Base-by-base conservation (phyloP, 768 basidiomycete genomes). In the Panaeolus cyanescens region DNA sequence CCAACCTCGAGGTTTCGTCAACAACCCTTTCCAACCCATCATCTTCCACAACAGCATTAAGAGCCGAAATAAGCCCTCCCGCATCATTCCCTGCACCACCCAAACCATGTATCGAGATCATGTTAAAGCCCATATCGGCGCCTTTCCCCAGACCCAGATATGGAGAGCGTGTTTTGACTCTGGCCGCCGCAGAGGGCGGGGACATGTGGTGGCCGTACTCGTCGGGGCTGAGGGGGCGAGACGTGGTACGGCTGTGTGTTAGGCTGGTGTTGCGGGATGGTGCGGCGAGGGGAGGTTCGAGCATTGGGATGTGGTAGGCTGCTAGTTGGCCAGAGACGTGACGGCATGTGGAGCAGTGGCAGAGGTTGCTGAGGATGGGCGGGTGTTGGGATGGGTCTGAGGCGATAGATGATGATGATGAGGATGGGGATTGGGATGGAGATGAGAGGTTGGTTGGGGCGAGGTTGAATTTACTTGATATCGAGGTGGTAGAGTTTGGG, bases 281-380 rank as follows among this genome's bases (percentile, higher is more conserved):
- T 12, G 45, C 25, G 45, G 45, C 45, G 2, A 64, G 33, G 13
- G 63, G 63, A 13, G 31, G 17, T 5, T 54, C 55, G 40, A 30
- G 33, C 55, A 75, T 62, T 9, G 36, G 34, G 34, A 67, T 60
- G 19, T 64, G 50, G n/a, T 59, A 59, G 5, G 60, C 55, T 19
- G 63, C 61, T 32, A 72, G 62, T 56, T 71, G 67, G 2, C 73
- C 73, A 15, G 67, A 67, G 17, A 58, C 60, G 58, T 73, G 73
- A 5, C 72, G 57, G 58, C 73, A 73, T 39, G 66, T 58, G 32
- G 63, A 67, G 61, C 73, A 74, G 56, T 74, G 72, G 54, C 73
- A 74, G 10, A 71, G 61, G 30, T 39, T 36, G 19, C 66, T 70
- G 4, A 40, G 10, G 54, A 73, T 67, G 2, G 65, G 62, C n/a